Conservation (phyloP, 73 alveolate species). For the Paramecium pentaurelia region DNA sequence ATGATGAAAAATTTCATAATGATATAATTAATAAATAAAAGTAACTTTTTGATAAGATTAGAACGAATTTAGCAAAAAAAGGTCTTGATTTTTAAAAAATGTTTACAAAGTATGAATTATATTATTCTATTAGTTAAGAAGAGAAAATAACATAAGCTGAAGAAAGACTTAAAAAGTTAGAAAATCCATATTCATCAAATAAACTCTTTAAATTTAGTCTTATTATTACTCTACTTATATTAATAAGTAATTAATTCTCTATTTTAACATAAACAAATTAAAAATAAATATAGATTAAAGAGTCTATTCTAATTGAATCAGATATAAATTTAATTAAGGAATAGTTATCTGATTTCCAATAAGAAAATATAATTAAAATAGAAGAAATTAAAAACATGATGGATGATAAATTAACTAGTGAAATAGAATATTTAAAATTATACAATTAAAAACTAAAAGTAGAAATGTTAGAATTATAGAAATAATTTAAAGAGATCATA, state of each 20-base stretch:
- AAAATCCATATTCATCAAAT: not conserved
- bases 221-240: not conserved
- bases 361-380: not conserved
- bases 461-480: not conserved
- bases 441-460: not conserved
- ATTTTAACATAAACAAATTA: not conserved
- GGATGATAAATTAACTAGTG: not conserved
- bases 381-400: not conserved
- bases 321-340: not conserved
- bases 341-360: not conserved
- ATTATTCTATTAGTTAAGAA: not conserved
- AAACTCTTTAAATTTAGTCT: not conserved
- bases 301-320: not conserved
- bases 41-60: not conserved
- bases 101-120: not conserved
- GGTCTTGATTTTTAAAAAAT: not conserved
- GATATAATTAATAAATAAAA: not conserved
- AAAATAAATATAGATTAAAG: not conserved
- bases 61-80: not conserved
- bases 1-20: not conserved
- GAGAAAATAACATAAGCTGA: not conserved
- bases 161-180: not conserved
- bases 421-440: not conserved
- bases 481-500: not conserved
- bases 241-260: not conserved